Base-by-base conservation (phyloP, 768 basidiomycete species). In the Rhodotorula kratochvilovae region DNA sequence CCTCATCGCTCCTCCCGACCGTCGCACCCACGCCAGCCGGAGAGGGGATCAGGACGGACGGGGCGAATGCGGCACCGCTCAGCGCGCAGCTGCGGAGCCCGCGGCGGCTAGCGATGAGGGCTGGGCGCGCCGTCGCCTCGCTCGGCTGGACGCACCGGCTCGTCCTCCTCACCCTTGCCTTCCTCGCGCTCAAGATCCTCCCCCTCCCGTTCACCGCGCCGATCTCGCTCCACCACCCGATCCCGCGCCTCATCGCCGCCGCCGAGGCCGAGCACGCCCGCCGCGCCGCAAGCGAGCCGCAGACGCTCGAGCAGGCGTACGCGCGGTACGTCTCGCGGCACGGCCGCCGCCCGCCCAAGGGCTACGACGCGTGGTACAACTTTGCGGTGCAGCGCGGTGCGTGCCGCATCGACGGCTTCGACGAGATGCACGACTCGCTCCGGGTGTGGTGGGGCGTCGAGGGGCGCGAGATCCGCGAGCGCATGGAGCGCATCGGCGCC, bases 331-430 rank as follows among this genome's bases (percentile, higher is more conserved):
- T 43, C 13, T 10, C 13, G 10, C 25, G 13, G 11, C 56, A 69
- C n/a, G 57, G 42, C 11, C 48, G 68, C 3, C 36, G 12, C 16
- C 68, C 68, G 31, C 68, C 68, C 0, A 33, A 45, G 19, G 68
- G 68, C 1, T 69, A 29, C 50, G 68, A 69, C 51, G 51, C 25
- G 21, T 69, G 68, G 68, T 69, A 31, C 50, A 2, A 25, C 17
- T 35, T 27, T 13, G 42, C 56, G 0, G 19, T 29, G 48, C n/a
- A 16, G 15, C 19, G 15, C 29, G 35, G 8, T 4, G 61, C 61
- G 36, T 68, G 67, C 55, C 21, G 57, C 12, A 25, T 67, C 64
- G 67, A 68, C 13, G 55, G 48, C 36, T 68, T 63, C 33, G 57
- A 25, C 5, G 67, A 58, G 61, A 27, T 68, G 61, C 50, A 59